Evolutionary conservation across 192 early-diverging fungal species (phyloP).

Genomic region (Coemansia reversa): DNA sequence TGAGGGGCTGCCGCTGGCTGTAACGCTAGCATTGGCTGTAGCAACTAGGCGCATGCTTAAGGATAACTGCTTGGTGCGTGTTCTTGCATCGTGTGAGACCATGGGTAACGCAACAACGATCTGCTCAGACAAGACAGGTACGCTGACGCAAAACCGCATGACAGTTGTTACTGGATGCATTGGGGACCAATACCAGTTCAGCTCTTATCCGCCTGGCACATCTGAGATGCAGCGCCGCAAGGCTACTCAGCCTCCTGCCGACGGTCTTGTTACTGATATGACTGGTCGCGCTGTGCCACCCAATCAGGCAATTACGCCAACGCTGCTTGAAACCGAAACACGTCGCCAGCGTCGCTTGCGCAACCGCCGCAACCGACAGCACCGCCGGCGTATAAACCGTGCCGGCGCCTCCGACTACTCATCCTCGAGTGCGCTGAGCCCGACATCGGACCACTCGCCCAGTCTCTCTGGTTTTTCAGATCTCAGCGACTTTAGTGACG

Average conservation of each 20-base stretch:
- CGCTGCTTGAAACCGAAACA: constrained; percentile 41
- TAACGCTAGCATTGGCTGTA: constrained; percentile 92
- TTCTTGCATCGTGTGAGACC: constrained; percentile 95
- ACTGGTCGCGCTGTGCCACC: constrained; percentile 47
- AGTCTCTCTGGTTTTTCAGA: constrained; percentile 46
- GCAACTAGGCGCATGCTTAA: constrained; percentile 94
- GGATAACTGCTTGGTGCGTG: constrained; percentile 96
- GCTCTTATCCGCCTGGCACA: constrained; percentile 54
- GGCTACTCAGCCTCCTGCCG: constrained; percentile 39
- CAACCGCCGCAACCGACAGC: constrained; percentile 40
- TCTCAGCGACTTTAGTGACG: constrained; percentile 51
- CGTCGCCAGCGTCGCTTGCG: constrained; percentile 45
- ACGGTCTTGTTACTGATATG: constrained; percentile 52
- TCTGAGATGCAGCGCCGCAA: constrained; percentile 54
- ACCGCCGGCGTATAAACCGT: constrained; percentile 43
- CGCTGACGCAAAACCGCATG: constrained; percentile 97
- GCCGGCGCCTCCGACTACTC: constrained; percentile 35
- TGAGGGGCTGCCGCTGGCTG: constrained; percentile 96
- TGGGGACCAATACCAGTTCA: constrained; percentile 68
- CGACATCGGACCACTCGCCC: constrained; percentile 38
- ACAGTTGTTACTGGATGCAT: constrained; percentile 88
- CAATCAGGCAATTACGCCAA: constrained; percentile 43
- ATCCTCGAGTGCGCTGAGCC: constrained; percentile 52
- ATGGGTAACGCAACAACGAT: constrained; percentile 99
- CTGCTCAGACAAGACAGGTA: constrained; percentile 99